Evolutionary conservation across 2,329 filamentous ascomycete genomes (phyloP), one percentile per base, ranked within the genome.

Genomic region (Didymella segeticola): DNA sequence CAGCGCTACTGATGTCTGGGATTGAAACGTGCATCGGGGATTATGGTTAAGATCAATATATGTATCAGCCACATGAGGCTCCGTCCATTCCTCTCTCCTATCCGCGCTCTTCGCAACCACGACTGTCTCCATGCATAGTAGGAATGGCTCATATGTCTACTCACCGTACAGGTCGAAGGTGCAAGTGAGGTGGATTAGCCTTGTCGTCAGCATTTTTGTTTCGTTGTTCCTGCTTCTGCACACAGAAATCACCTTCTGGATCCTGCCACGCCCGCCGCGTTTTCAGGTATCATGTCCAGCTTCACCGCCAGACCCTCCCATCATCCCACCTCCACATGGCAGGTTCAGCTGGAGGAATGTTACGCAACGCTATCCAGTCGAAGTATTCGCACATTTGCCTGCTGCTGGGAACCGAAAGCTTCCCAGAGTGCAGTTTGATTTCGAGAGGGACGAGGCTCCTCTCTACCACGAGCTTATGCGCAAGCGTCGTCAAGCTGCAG

Each of bases 351-450:
- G 63, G 63, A 48, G 56, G 20, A 45, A 43, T 25, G 37, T 63
- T 26, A 34, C 54, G 19, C 57, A 58, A 27, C 53, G 46, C 8
- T 47, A 65, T 41, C 58, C 62, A 3, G 57, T 67, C 1, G 83
- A 86, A 47, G 85, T 87, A 10, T 78, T 95, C 42, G 91, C 91
- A 53, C 78, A 80, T 25, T 79, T 97, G 20, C 93, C 93, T 3
- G 87, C 84, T 1, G 88, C 85, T 12, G 82, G 89, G n/a, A 82
- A 89, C 15, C 42, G 26, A 2, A 85, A 79, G 2, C 86, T 96
- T 9, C 90, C 90, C 1, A 83, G 80, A 60, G 85, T 97, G 31
- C 93, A 97, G 72, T 82, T 86, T 70, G 75, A 78, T 3, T 93
- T 95, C 64, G 77, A 74, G 3, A n/a, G 57, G 19, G 73, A 78